phyloP scores from a whole-genome alignment of 106 monocot genomes.

The Platanthera zijinensis region DNA sequence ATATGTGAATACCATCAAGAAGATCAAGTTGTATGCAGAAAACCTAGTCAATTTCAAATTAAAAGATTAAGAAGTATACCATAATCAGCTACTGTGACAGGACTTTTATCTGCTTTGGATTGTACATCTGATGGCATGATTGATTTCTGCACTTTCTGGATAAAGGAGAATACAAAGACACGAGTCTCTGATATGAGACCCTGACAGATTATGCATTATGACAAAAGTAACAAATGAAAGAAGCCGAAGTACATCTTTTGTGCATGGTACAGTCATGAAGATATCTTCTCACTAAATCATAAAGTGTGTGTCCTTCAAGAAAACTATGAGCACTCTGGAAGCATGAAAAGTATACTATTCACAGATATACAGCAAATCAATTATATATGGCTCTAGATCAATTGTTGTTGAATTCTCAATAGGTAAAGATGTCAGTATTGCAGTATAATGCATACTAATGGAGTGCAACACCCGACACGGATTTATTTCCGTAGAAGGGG shows the following conservation, averaged over 20 bases:
- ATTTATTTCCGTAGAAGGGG: too few species aligned
- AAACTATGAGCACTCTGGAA: not conserved
- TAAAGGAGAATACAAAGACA: not conserved
- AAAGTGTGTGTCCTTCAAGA: not conserved
- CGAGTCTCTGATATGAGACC: not conserved
- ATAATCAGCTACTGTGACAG: constrained; percentile 99
- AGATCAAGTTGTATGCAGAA: not conserved
- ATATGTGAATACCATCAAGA: not conserved
- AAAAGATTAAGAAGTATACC: constrained; percentile 36
- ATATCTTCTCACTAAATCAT: not conserved
- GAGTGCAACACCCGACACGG: too few species aligned
- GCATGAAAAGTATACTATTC: not conserved
- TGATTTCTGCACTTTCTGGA: constrained; percentile 72
- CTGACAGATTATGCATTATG: not conserved
- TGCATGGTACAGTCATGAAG: not conserved
- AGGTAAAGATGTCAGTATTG: too few species aligned
- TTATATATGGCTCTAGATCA: too few species aligned
- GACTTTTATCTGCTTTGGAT: constrained; percentile 89
- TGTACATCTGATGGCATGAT: constrained; percentile 77
- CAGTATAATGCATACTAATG: too few species aligned
- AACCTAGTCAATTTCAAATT: not conserved
- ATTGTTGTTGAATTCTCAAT: too few species aligned
- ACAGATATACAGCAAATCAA: not conserved
- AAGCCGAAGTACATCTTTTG: not conserved
- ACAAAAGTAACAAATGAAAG: not conserved